phyloP scores from a whole-genome alignment of 176 grass and related monocot genomes.

The Avena atlantica region DNA sequence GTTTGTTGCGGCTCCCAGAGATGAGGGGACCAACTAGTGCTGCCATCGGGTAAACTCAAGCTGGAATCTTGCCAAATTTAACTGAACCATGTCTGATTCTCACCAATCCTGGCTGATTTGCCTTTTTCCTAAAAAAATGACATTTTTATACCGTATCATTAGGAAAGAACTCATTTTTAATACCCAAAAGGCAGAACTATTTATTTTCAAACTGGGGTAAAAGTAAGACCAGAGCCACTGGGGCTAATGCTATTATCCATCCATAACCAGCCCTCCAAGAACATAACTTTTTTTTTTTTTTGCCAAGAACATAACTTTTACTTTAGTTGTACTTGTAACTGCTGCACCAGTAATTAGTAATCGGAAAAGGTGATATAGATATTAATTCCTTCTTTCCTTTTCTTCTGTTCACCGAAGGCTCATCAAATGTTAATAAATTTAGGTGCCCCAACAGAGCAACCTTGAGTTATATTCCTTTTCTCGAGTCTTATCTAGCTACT shows the following conservation, averaged over 20 bases:
- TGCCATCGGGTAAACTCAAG: not conserved
- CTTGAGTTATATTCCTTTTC: not conserved
- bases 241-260: not conserved
- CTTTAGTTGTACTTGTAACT: constrained; percentile 24
- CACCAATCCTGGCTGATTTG: not conserved
- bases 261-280: constrained; percentile 17
- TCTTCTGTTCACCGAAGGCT: constrained; percentile 12
- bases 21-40: not conserved
- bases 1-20: constrained; percentile 12
- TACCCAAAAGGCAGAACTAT: not conserved
- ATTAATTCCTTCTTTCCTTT: not conserved
- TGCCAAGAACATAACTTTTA: constrained; percentile 3
- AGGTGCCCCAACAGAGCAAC: not conserved
- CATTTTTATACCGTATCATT: not conserved
- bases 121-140: not conserved
- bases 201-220: not conserved
- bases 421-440: not conserved
- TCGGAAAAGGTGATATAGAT: not conserved
- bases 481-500: not conserved
- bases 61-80: not conserved
- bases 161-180: not conserved
- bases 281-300: not conserved
- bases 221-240: not conserved
- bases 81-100: not conserved
- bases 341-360: not conserved